Evolutionary conservation across 2,329 filamentous ascomycete species (phyloP), one percentile per base, ranked within the genome.

Genomic region (Phaeosphaeria sp.): DNA sequence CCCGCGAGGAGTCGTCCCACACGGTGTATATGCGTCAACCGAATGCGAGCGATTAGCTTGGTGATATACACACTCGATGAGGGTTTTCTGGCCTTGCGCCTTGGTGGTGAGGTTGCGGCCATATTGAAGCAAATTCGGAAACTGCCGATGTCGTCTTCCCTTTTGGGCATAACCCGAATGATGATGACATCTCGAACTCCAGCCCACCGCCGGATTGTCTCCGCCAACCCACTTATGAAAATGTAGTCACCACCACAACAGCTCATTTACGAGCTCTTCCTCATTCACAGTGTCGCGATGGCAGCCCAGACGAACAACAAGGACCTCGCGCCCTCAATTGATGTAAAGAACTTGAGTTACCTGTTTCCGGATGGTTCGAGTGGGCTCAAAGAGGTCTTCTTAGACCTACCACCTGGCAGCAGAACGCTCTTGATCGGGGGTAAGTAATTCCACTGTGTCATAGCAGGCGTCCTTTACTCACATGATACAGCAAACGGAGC

Each of bases 391-490:
- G 80, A 93, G 77, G 86, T 99, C 69, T 83, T 81, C 24, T 85
- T 99, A 53, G 82, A 88, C 59, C 87, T 98, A 22, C 94, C 95
- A 2, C 83, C 92, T 0, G 88, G 90, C 56, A 95, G 91, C 58
- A 90, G 95, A 60, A 97, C 94, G 1, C 86, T 98, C 15, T 85
- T 98, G 42, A 96, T 98, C 73, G 95, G 95, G 70, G 94, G 86
- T 87, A 81, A 21, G 25, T 11, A 70, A 65, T 50, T 22, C 33
- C 15, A n/a, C 15, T 18, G 22, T 40, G 20, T 42, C 27, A 7
- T 55, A 4, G 22, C n/a, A 30, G 66, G 69, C 67, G 39, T 5
- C 11, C n/a, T 1, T 55, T 3, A 15, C 42, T 51, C 13, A 55
- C 8, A 22, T 18, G 24, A 27, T 64, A 65, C 66, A 88, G 87